phyloP scores from a whole-genome alignment of 768 basidiomycete species.

The Rhizopogon vesiculosus region DNA sequence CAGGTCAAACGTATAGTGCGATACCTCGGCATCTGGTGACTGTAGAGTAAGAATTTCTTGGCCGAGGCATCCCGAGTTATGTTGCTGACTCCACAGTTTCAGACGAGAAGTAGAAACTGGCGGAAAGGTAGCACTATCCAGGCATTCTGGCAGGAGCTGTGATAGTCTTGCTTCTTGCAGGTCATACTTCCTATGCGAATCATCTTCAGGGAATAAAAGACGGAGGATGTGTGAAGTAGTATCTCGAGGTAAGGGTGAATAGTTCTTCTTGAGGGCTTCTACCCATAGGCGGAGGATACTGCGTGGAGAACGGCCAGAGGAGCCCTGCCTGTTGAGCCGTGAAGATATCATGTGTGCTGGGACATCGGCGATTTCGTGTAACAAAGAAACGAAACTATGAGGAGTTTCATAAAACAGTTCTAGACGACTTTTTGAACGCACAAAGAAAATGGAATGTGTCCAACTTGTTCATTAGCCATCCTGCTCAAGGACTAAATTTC shows the following conservation, averaged over 20 bases:
- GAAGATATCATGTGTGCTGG: conserved; percentile 15
- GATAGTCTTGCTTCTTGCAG: conserved; percentile 65
- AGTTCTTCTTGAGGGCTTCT: conserved; percentile 33
- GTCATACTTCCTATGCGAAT: conserved; percentile 62
- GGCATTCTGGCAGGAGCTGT: conserved; percentile 42
- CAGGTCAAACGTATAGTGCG: neutral
- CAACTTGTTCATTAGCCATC: conserved; percentile 1
- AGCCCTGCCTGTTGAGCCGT: conserved; percentile 4
- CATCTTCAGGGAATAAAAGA: conserved; percentile 83
- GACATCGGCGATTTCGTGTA: conserved; percentile 39
- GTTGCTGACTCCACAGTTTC: conserved; percentile 36
- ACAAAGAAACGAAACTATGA: conserved; percentile 44
- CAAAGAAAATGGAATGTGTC: conserved; percentile 40
- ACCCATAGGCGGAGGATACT: conserved; percentile 43
- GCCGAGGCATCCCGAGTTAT: conserved; percentile 65
- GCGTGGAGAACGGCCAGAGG: conserved; percentile 29
- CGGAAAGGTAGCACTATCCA: conserved; percentile 33
- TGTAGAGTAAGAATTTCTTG: conserved; percentile 43
- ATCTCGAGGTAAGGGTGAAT: conserved; percentile 43
- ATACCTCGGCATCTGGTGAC: conserved; percentile 31
- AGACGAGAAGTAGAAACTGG: conserved; percentile 20
- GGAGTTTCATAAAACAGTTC: conserved; percentile 3
- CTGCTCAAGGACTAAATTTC: neutral
- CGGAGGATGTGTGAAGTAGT: conserved; percentile 62
- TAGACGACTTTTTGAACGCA: conserved; percentile 18